Percentiles rank a stretch among this genome's conserved stretches.
Conservation (phyloP, 495 filamentous ascomycete species). For the Pyrenopolyporus hunteri region DNA sequence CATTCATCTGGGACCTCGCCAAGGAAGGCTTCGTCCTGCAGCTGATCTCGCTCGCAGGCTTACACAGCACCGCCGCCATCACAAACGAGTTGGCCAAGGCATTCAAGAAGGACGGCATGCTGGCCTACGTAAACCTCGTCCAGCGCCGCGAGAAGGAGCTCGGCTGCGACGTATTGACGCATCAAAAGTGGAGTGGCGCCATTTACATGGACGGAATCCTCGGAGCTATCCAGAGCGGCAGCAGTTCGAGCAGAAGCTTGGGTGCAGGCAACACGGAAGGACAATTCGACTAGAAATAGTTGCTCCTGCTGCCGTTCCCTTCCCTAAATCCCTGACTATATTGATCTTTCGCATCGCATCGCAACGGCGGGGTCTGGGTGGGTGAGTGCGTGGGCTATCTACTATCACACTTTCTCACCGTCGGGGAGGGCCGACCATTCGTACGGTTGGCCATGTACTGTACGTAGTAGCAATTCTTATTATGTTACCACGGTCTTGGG, state of each 20-base stretch:
- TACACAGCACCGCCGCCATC: constrained; percentile 88
- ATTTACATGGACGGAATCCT: constrained; percentile 91
- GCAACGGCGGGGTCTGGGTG: constrained; percentile 20
- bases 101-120: constrained; percentile 92
- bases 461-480: no score
- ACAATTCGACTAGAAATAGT: constrained; percentile 54
- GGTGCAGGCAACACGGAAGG: constrained; percentile 80
- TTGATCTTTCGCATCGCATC: constrained; percentile 3
- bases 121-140: constrained; percentile 90
- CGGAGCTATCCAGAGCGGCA: constrained; percentile 90
- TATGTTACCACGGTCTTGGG: no score
- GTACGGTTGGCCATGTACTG: no score
- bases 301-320: background rate
- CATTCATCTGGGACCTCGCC: constrained; percentile 95
- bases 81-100: constrained; percentile 79
- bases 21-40: constrained; percentile 93
- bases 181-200: constrained; percentile 98
- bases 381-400: no score
- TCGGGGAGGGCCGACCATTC: no score
- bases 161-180: constrained; percentile 92
- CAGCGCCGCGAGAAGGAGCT: constrained; percentile 90
- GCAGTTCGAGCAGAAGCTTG: constrained; percentile 81
- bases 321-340: background rate
- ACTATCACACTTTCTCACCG: no score
- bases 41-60: constrained; percentile 86